Conservation (phyloP, 805 yeast species). For the Metschnikowia amazonensis region DNA sequence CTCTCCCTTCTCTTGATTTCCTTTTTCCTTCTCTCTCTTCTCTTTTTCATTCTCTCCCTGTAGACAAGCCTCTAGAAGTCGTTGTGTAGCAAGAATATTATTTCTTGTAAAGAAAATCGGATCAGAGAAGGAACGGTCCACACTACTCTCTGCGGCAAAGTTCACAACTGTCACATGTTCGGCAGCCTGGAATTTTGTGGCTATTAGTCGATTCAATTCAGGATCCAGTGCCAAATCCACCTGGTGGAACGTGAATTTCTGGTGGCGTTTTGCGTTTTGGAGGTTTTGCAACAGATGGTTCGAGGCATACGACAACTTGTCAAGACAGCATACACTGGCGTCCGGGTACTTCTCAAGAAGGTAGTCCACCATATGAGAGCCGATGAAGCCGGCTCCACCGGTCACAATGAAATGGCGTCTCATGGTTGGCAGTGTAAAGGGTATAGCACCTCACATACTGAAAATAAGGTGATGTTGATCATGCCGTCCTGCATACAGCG, state of each 20-base stretch:
- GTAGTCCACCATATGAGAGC: constrained; percentile 43
- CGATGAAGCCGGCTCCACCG: constrained; percentile 59
- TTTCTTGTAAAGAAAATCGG: constrained; percentile 44
- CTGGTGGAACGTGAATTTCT: constrained; percentile 23
- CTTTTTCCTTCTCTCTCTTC: too few species aligned
- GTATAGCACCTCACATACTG: too few species aligned
- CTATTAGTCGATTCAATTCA: constrained; percentile 18
- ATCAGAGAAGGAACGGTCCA: constrained; percentile 46
- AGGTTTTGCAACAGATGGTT: constrained; percentile 25
- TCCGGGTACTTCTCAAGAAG: constrained; percentile 28
- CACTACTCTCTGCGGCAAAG: constrained; percentile 55
- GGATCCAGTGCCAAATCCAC: constrained; percentile 34
- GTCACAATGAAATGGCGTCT: constrained; percentile 37
- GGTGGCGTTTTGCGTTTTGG: constrained; percentile 5
- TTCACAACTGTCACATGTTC: constrained; percentile 33
- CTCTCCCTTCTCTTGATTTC: too few species aligned
- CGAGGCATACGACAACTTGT: constrained; percentile 46
- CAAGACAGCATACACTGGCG: constrained; percentile 41
- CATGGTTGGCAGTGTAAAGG: too few species aligned
- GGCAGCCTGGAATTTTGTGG: constrained; percentile 8
- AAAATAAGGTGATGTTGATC: not conserved
- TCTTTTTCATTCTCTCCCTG: too few species aligned
- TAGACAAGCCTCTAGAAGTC: constrained; percentile 38
- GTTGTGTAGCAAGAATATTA: constrained; percentile 47
- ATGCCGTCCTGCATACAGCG: not conserved